phyloP scores from a whole-genome alignment of 305 asterid species.

The Fraxinus ornus region DNA sequence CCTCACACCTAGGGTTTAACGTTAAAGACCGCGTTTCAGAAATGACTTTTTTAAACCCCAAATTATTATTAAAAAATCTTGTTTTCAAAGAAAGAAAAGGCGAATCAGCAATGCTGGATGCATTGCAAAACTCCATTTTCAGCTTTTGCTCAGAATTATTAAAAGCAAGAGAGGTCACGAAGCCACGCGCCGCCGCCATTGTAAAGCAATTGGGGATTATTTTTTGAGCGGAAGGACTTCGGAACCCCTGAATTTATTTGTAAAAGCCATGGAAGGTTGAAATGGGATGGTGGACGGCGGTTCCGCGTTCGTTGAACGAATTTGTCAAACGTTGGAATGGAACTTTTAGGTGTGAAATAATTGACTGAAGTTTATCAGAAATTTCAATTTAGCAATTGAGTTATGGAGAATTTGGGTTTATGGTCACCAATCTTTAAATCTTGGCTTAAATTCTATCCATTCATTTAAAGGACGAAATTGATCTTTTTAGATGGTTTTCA shows the following conservation, averaged over 20 bases:
- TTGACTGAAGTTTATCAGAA: background rate
- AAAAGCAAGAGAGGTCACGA: constrained; percentile 34
- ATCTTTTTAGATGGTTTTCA: background rate
- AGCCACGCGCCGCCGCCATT: constrained; percentile 61
- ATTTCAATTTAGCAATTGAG: background rate
- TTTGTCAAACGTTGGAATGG: constrained; percentile 10
- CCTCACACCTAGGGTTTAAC: constrained; percentile 48
- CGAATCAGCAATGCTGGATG: constrained; percentile 21
- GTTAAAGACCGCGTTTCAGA: constrained; percentile 30
- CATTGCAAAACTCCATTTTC: constrained; percentile 24
- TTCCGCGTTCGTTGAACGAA: constrained; percentile 18
- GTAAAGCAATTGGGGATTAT: constrained; percentile 16
- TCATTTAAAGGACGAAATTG: background rate
- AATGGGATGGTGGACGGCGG: background rate
- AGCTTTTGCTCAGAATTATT: constrained; percentile 17
- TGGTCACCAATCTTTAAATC: background rate
- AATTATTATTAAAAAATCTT: constrained; percentile 19
- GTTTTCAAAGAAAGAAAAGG: constrained; percentile 32
- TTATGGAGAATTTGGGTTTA: background rate
- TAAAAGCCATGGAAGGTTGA: constrained; percentile 16
- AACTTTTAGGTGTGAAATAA: background rate
- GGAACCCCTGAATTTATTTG: constrained; percentile 15
- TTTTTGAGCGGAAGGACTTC: constrained; percentile 27
- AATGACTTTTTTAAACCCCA: constrained; percentile 26
- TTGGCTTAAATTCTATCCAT: background rate